Evolutionary conservation across 768 basidiomycete species (phyloP).

Genomic region (Russula griseocarnosa): DNA sequence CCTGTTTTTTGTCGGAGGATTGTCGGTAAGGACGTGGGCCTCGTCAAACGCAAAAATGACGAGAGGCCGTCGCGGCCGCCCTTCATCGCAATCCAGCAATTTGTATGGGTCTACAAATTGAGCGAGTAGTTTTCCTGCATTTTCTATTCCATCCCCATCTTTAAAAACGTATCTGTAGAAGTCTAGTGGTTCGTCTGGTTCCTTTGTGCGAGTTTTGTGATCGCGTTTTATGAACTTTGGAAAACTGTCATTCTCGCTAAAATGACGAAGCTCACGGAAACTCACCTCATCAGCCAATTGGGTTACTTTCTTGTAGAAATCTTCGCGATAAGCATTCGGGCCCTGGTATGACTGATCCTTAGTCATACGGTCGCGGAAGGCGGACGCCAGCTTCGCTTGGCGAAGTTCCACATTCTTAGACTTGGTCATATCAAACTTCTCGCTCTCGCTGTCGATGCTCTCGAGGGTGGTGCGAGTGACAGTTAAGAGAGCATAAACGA

Average conservation of each 20-base stretch:
- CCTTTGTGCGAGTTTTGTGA: too few species aligned
- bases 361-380: background rate
- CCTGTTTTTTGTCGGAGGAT: too few species aligned
- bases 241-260: background rate
- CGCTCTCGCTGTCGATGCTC: background rate
- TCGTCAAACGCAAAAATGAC: background rate
- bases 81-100: background rate
- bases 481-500: background rate
- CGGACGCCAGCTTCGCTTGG: background rate
- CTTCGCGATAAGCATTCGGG: background rate
- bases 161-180: too few species aligned
- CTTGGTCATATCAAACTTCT: background rate
- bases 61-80: background rate
- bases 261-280: background rate
- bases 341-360: background rate
- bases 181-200: too few species aligned
- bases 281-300: background rate
- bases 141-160: background rate
- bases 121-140: background rate
- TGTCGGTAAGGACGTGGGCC: background rate
- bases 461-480: background rate
- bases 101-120: background rate
- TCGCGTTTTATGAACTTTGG: background rate
- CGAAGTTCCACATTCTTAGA: background rate
- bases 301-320: background rate